These are phyloP conservation scores for Spatholobus suberectus DNA, from an alignment of 306 rosid species.

Conservation along the genomic window DNA sequence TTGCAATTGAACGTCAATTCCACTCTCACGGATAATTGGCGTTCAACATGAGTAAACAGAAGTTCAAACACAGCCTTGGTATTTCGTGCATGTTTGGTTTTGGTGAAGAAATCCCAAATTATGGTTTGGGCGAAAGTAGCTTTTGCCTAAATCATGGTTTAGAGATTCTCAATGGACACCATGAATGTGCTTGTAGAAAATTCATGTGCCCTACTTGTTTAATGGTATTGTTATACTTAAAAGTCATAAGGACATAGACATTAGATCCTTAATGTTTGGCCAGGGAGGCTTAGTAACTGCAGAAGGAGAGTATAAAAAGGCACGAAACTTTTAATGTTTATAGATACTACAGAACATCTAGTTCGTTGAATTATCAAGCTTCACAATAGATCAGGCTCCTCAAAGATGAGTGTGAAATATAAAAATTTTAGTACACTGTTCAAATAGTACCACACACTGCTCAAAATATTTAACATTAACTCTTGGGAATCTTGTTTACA, in stretches of 20 bases:
- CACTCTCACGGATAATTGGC: background rate
- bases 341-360: conserved; percentile 19
- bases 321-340: background rate
- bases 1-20: background rate
- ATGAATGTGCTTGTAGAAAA: background rate
- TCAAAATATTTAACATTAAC: too few species aligned
- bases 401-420: background rate
- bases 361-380: background rate
- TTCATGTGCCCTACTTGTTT: conserved; percentile 8
- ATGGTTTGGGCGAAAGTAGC: background rate
- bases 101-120: background rate
- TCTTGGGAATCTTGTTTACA: background rate
- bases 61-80: background rate
- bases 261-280: background rate
- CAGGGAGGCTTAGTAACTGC: background rate
- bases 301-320: background rate
- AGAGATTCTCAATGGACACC: background rate
- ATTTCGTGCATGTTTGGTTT: background rate
- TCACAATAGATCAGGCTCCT: background rate
- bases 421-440: background rate
- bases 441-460: background rate
- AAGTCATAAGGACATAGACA: background rate
- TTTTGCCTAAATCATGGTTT: background rate
- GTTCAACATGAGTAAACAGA: background rate
- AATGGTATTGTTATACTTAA: background rate